Base-by-base conservation (phyloP, 257 asterid genomes). In the Jacaranda copaia region DNA sequence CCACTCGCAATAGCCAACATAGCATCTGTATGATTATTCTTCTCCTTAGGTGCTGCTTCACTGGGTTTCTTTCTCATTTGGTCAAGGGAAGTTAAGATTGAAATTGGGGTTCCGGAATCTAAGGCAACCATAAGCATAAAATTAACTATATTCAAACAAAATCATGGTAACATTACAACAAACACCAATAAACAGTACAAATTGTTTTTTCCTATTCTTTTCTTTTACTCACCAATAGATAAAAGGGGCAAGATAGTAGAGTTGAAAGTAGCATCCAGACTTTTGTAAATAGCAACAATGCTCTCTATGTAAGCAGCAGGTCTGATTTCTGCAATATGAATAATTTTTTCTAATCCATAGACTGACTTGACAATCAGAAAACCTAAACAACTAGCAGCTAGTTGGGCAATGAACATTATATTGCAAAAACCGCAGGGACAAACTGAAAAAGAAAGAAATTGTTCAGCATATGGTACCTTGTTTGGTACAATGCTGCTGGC, bases 231-330 rank as follows among this genome's bases (percentile, higher is more conserved):
- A 91, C 98, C 97, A 20, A 90, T 68, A 71, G 91, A 80, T 25
- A 84, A 66, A 74, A 85, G 74, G 0, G 87, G 94, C 80, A 82
- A 60, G 61, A 86, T 35, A 15, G 83, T 80, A 43, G 91, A 84
- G 63, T 59, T 81, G 61, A 90, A 85, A 38, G 91, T 88, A 73
- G 92, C 84, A 68, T 88, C 85, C 89, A 95, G 73, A 69, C 84
- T 88, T 75, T 79, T 81, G 79, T 86, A 95, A 49, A 89, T 89
- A 71, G 84, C 48, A 35, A 87, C 83, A 38, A 91, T 85, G 69
- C 86, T 90, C 82, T 91, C 97, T 88, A 95, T 71, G 57, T 82
- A 75, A 70, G 91, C 85, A 18, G 95, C 97, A 36, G 94, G 82
- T 49, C 99, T 89, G 63, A 87, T 59, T 39, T 89, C 99, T 95